These are phyloP conservation scores for Umbelopsis vinacea DNA, from an alignment of 192 early-diverging fungal species.

Conservation along the genomic window DNA sequence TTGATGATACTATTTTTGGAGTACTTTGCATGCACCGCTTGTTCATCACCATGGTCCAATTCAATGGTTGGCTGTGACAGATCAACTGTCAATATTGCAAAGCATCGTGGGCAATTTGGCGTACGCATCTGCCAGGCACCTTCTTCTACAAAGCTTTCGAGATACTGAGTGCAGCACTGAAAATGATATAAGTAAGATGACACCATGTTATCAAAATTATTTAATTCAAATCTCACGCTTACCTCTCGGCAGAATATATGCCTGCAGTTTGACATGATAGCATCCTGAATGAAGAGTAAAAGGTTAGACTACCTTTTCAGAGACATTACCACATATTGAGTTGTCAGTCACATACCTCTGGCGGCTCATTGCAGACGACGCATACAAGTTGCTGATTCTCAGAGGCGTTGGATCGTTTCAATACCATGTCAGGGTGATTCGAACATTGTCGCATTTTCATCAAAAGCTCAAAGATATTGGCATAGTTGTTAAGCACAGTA, in stretches of 20 bases:
- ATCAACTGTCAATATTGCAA: conserved; percentile 75
- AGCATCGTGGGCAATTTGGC: conserved; percentile 83
- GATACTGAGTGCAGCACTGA: conserved; percentile 40
- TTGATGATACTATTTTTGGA: conserved; percentile 84
- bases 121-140: conserved; percentile 29
- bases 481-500: conserved; percentile 92
- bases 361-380: conserved; percentile 76
- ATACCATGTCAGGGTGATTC: conserved; percentile 85
- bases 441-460: conserved; percentile 88
- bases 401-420: conserved; percentile 59
- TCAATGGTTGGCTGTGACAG: conserved; percentile 61
- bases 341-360: conserved; percentile 46
- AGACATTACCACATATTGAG: too few species aligned
- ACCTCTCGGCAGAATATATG: conserved; percentile 93
- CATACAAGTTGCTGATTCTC: conserved; percentile 78
- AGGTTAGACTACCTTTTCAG: neutral
- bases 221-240: too few species aligned
- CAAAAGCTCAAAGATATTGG: conserved; percentile 90
- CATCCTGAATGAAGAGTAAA: conserved; percentile 66
- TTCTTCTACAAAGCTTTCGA: conserved; percentile 38
- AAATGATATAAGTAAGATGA: neutral
- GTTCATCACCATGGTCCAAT: conserved; percentile 38
- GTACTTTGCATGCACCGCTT: conserved; percentile 41
- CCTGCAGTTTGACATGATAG: conserved; percentile 81
- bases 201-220: too few species aligned